A percentile compares a stretch with the other conserved stretches of the same genome.
Conservation (phyloP, 805 yeast species). For the Torulaspora maleeae region DNA sequence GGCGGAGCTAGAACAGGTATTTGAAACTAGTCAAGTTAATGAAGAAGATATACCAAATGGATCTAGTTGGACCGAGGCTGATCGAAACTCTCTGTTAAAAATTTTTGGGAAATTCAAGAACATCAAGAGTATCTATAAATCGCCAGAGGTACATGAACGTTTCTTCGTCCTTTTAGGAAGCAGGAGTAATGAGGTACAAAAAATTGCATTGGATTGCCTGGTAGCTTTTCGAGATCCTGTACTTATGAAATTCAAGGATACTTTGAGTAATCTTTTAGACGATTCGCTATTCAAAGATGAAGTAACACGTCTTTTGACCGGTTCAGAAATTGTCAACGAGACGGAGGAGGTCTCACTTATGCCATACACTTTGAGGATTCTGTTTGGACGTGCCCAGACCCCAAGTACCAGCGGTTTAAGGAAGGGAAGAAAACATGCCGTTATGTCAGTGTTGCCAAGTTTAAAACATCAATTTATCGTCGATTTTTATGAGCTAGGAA, state of each 20-base stretch:
- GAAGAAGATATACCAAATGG: conserved; percentile 13
- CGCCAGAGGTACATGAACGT: conserved; percentile 50
- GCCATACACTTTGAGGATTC: conserved; percentile 69
- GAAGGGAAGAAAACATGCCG: conserved; percentile 66
- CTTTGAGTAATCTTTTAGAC: conserved; percentile 69
- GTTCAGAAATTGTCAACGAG: conserved; percentile 51
- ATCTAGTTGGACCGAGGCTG: conserved; percentile 44
- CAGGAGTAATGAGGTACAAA: conserved; percentile 59
- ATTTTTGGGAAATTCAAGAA: conserved; percentile 62
- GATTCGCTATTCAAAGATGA: conserved; percentile 85
- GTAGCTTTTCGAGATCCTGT: conserved; percentile 57
- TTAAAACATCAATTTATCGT: conserved; percentile 48
- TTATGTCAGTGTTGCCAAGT: conserved; percentile 57
- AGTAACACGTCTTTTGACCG: conserved; percentile 53
- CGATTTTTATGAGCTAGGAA: conserved; percentile 59
- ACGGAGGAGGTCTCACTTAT: conserved; percentile 56
- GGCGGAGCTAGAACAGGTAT: conserved; percentile 20
- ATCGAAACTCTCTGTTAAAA: conserved; percentile 54
- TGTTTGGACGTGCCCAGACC: conserved; percentile 83
- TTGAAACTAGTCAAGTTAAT: conserved; percentile 20
- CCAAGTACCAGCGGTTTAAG: conserved; percentile 63
- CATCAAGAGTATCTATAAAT: conserved; percentile 49
- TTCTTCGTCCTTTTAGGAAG: conserved; percentile 57
- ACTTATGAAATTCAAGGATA: conserved; percentile 65
- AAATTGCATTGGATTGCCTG: conserved; percentile 63